Evolutionary conservation across 306 rosid species (phyloP).

Genomic region (Begonia fuchsioides): DNA sequence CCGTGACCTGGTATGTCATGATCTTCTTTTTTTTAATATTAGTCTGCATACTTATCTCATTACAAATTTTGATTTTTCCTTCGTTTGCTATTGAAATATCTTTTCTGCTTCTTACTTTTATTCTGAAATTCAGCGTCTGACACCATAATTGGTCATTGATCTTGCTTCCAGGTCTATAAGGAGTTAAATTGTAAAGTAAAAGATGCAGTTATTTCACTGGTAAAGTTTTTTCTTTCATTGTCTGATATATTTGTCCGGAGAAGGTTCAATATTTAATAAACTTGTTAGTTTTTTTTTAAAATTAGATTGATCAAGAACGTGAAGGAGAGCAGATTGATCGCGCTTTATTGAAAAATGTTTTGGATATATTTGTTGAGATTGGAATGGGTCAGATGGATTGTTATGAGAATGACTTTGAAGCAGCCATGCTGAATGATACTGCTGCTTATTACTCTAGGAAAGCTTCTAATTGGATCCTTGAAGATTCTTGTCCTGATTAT

Average conservation of each 20-base stretch:
- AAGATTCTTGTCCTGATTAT: conserved; percentile 70
- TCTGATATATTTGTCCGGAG: no score
- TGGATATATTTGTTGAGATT: conserved; percentile 59
- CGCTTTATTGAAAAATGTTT: conserved; percentile 48
- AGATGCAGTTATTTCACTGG: conserved; percentile 48
- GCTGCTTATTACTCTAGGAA: conserved; percentile 51
- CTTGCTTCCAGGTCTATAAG: conserved; percentile 36
- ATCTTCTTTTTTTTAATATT: conserved; percentile 3
- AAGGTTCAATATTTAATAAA: not conserved
- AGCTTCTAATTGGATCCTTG: conserved; percentile 63
- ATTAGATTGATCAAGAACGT: conserved; percentile 65
- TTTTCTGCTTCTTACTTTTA: not conserved
- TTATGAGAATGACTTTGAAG: conserved; percentile 53
- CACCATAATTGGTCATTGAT: not conserved
- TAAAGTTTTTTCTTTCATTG: conserved; percentile 14
- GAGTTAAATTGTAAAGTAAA: conserved; percentile 35
- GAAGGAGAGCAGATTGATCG: conserved; percentile 79
- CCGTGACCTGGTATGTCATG: conserved; percentile 10
- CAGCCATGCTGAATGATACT: conserved; percentile 40
- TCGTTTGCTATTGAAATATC: not conserved
- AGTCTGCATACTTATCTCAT: not conserved
- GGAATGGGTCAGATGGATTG: conserved; percentile 47
- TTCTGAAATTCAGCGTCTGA: not conserved
- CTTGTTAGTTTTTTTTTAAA: conserved; percentile 12
- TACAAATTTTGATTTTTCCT: not conserved